phyloP scores from a whole-genome alignment of 768 basidiomycete genomes.

The Exsudoporus frostii region DNA sequence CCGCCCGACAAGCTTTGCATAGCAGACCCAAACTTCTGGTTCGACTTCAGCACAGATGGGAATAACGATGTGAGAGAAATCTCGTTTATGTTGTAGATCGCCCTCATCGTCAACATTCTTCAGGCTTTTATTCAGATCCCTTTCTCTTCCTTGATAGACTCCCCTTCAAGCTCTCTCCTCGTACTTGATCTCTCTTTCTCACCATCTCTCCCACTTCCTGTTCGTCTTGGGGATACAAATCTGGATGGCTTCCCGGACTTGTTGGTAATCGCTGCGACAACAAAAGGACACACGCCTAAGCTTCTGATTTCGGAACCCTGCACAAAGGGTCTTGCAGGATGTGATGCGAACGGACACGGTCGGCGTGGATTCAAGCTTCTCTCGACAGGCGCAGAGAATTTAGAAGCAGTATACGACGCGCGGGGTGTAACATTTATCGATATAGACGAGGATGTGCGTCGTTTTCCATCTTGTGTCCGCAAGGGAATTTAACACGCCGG shows the following conservation, averaged over 20 bases:
- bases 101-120: neutral
- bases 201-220: constrained; percentile 68
- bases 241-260: constrained; percentile 94
- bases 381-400: constrained; percentile 52
- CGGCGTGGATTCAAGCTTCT: constrained; percentile 64
- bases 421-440: constrained; percentile 79
- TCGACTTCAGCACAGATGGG: constrained; percentile 53
- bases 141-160: constrained; percentile 55
- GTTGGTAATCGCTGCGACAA: constrained; percentile 52
- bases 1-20: constrained; percentile 78
- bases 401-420: constrained; percentile 75
- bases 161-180: constrained; percentile 52
- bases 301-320: constrained; percentile 68
- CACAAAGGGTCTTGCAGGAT: constrained; percentile 52
- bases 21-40: constrained; percentile 76
- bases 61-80: constrained; percentile 48
- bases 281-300: constrained; percentile 48
- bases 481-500: neutral
- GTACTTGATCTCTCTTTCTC: constrained; percentile 63
- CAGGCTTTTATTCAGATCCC: constrained; percentile 70
- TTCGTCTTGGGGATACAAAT: constrained; percentile 87
- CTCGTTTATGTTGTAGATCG: neutral
- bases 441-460: constrained; percentile 90
- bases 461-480: neutral
- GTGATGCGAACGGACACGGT: constrained; percentile 45